These are phyloP conservation scores for Zarea fungicola DNA, from an alignment of 2,329 filamentous ascomycete genomes.

Conservation along the genomic window DNA sequence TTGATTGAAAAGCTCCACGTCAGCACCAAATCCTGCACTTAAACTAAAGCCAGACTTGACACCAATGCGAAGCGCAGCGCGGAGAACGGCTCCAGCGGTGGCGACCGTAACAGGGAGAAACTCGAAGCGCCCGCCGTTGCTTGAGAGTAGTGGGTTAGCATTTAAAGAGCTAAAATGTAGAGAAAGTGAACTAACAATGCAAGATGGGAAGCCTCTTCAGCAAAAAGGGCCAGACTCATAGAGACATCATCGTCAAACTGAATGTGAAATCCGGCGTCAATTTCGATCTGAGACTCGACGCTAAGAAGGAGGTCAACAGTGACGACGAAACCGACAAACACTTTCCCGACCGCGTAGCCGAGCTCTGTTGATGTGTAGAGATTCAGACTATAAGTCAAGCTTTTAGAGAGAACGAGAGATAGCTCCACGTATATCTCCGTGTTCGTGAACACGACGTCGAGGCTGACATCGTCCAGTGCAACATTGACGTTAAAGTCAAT, in stretches of 20 bases:
- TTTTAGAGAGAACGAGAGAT: slow-evolving; percentile 35
- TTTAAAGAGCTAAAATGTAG: neutral
- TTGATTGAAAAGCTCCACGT: slow-evolving; percentile 17
- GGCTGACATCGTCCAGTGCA: slow-evolving; percentile 23
- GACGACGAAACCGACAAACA: slow-evolving; percentile 43
- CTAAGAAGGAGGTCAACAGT: slow-evolving; percentile 47
- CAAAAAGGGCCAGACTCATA: slow-evolving; percentile 46
- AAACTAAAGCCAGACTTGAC: slow-evolving; percentile 38
- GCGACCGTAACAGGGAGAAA: slow-evolving; percentile 50
- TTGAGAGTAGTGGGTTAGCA: slow-evolving; percentile 19
- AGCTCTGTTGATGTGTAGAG: slow-evolving; percentile 42
- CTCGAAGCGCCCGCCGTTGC: slow-evolving; percentile 49
- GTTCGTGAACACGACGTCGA: slow-evolving; percentile 44
- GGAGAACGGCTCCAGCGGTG: slow-evolving; percentile 35
- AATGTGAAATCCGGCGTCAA: slow-evolving; percentile 51
- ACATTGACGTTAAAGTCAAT: slow-evolving; percentile 40
- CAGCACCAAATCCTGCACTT: slow-evolving; percentile 18
- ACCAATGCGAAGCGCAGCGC: slow-evolving; percentile 42
- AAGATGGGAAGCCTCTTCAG: slow-evolving; percentile 41
- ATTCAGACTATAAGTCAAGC: slow-evolving; percentile 42
- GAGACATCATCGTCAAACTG: slow-evolving; percentile 45
- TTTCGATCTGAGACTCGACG: slow-evolving; percentile 40
- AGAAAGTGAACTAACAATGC: slow-evolving; percentile 38
- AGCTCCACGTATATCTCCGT: slow-evolving; percentile 48
- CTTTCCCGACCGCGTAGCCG: slow-evolving; percentile 34